Percentiles rank a stretch among this genome's conserved stretches.
These are phyloP conservation scores for Lathyrus aphaca DNA, from an alignment of 306 rosid genomes.

Conservation along the genomic window DNA sequence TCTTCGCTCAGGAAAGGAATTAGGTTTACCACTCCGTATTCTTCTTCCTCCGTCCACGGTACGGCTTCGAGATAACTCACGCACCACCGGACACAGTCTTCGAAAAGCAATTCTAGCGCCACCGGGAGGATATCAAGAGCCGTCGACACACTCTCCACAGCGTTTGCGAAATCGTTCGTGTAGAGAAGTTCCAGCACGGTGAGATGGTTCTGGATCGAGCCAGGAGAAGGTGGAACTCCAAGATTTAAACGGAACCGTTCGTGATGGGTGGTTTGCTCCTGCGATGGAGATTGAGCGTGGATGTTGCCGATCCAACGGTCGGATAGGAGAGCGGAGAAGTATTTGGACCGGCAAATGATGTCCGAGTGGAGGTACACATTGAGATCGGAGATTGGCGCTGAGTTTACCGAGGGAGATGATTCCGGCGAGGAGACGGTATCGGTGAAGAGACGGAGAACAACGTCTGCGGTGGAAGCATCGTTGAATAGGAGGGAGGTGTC, in stretches of 20 bases:
- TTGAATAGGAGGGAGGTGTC: conserved; percentile 41
- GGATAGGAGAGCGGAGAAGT: conserved; percentile 80
- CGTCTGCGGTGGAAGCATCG: conserved; percentile 72
- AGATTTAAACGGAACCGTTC: conserved; percentile 51
- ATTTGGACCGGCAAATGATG: conserved; percentile 73
- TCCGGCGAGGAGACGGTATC: conserved; percentile 49
- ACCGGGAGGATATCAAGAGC: conserved; percentile 87
- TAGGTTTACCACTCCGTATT: conserved; percentile 57
- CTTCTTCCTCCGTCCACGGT: conserved; percentile 94
- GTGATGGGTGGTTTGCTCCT: conserved; percentile 22
- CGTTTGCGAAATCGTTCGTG: conserved; percentile 51
- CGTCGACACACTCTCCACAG: conserved; percentile 50
- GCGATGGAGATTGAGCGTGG: background rate
- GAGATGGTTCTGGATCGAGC: conserved; percentile 55
- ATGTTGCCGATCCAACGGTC: conserved; percentile 67
- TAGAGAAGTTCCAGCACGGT: conserved; percentile 72
- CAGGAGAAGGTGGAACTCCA: conserved; percentile 48
- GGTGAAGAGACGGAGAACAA: conserved; percentile 65
- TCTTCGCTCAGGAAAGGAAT: conserved; percentile 74
- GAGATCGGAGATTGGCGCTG: conserved; percentile 46
- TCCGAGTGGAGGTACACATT: conserved; percentile 69
- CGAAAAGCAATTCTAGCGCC: conserved; percentile 80
- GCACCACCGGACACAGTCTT: conserved; percentile 75
- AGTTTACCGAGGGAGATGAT: conserved; percentile 39
- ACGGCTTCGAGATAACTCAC: conserved; percentile 83